Percentiles rank a stretch among this genome's conserved stretches.
Conservation (phyloP, 1,284 basidiomycete genomes). For the Malassezia dermatis region DNA sequence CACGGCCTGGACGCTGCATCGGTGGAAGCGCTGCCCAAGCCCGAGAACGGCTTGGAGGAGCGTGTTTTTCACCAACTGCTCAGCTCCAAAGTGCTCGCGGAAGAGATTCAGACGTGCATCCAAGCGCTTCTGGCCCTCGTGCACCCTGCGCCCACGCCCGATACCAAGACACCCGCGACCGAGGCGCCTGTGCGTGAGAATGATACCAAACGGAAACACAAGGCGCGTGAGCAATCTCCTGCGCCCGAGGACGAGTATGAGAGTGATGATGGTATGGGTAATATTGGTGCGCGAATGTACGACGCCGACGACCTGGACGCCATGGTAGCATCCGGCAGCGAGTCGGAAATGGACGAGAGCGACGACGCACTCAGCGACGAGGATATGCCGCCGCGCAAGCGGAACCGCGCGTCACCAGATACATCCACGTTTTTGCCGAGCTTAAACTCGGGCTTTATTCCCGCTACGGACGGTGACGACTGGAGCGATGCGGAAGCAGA, state of each 20-base stretch:
- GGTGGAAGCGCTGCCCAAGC: neutral
- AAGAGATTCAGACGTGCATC: neutral
- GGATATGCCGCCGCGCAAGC: neutral
- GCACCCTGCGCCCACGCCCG: neutral
- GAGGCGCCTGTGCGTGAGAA: neutral
- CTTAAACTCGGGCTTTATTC: slow-evolving; percentile 12
- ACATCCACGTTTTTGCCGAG: slow-evolving; percentile 7
- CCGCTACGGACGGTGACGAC: slow-evolving; percentile 8
- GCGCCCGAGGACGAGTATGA: slow-evolving; percentile 1
- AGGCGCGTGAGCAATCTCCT: neutral
- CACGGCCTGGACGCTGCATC: neutral
- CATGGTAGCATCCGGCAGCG: slow-evolving; percentile 15
- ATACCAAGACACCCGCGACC: neutral
- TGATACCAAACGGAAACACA: neutral
- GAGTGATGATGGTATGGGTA: slow-evolving; percentile 16
- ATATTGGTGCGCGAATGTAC: neutral
- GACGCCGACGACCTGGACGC: slow-evolving; percentile 7
- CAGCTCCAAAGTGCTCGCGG: slow-evolving; percentile 13
- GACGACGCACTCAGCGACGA: neutral
- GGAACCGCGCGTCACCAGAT: neutral
- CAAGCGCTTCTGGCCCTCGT: neutral
- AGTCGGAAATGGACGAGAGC: slow-evolving; percentile 3
- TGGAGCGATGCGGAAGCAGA: slow-evolving; percentile 17
- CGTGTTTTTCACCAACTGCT: slow-evolving; percentile 12
- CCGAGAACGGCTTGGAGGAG: neutral